phyloP scores from a whole-genome alignment of 2,329 filamentous ascomycete species.

The Venturia pyrina region DNA sequence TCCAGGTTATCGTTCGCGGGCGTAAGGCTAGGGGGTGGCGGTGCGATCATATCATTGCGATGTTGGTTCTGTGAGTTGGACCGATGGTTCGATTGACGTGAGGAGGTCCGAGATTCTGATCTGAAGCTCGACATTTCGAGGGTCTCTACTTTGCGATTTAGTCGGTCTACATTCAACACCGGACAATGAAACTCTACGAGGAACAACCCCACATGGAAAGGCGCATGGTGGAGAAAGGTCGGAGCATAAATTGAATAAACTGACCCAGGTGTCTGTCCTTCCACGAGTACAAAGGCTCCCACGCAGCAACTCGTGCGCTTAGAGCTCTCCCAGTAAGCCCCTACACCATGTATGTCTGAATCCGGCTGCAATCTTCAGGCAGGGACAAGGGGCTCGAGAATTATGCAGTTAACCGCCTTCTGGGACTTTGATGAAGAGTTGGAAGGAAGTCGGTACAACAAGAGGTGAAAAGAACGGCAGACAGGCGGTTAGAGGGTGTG shows the following conservation, averaged over 20 bases:
- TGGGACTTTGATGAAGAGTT: slow-evolving; percentile 17
- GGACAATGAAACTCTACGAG: background rate
- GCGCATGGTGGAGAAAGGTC: slow-evolving; percentile 9
- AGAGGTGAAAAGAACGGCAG: slow-evolving; percentile 8
- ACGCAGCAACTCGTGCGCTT: slow-evolving; percentile 11
- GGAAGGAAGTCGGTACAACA: slow-evolving; percentile 20
- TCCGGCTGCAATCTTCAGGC: slow-evolving; percentile 29
- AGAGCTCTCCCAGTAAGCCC: slow-evolving; percentile 3
- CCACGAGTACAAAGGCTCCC: slow-evolving; percentile 5
- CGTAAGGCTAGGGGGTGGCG: slow-evolving; percentile 27
- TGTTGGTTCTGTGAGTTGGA: slow-evolving; percentile 5
- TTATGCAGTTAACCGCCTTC: slow-evolving; percentile 33
- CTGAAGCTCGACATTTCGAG: slow-evolving; percentile 5
- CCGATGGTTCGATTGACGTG: slow-evolving; percentile 1
- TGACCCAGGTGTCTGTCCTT: slow-evolving; percentile 8
- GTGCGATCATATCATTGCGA: slow-evolving; percentile 15
- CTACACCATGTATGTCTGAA: slow-evolving; percentile 26
- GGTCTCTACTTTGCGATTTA: background rate
- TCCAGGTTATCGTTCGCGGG: slow-evolving; percentile 53
- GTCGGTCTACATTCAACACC: background rate
- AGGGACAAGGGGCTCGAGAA: slow-evolving; percentile 23
- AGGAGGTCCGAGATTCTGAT: slow-evolving; percentile 6
- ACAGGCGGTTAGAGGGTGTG: slow-evolving; percentile 5
- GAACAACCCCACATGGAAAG: slow-evolving; percentile 8
- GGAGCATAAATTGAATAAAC: slow-evolving; percentile 8